Conservation (phyloP, 2,329 filamentous ascomycete species). For the Colletotrichum cereale region DNA sequence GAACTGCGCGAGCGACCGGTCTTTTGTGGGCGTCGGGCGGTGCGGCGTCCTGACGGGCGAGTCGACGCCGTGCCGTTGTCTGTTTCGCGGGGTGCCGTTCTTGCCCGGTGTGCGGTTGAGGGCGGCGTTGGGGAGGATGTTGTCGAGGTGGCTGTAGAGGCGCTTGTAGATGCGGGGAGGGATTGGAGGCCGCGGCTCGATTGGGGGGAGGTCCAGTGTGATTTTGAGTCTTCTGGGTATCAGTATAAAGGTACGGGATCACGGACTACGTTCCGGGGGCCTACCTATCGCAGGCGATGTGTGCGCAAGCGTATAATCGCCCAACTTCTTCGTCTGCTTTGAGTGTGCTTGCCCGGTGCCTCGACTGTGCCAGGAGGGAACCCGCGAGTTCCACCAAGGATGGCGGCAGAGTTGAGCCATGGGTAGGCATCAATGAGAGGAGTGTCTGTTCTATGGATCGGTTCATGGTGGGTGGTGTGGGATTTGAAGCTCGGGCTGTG, state of each 20-base stretch:
- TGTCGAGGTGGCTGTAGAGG: constrained; percentile 84
- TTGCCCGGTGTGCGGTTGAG: constrained; percentile 51
- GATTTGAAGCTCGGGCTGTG: neutral
- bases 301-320: constrained; percentile 85
- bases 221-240: constrained; percentile 75
- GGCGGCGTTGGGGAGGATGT: constrained; percentile 68
- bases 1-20: constrained; percentile 57
- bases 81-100: constrained; percentile 46
- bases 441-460: constrained; percentile 80
- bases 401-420: constrained; percentile 74
- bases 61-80: constrained; percentile 45
- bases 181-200: constrained; percentile 81
- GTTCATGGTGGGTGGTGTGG: constrained; percentile 69
- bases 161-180: constrained; percentile 86
- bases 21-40: constrained; percentile 59
- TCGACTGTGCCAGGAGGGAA: constrained; percentile 84
- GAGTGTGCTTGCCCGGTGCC: constrained; percentile 79
- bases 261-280: neutral
- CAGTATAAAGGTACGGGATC: neutral
- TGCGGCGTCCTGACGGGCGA: constrained; percentile 45
- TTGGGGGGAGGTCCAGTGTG: constrained; percentile 79
- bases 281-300: constrained; percentile 90
- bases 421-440: constrained; percentile 79
- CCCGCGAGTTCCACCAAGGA: constrained; percentile 78
- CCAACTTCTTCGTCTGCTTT: constrained; percentile 90